A percentile compares a stretch with the other conserved stretches of the same genome.
phyloP scores from a whole-genome alignment of 1,284 basidiomycete genomes.

The Cutaneotrichosporon sp. region DNA sequence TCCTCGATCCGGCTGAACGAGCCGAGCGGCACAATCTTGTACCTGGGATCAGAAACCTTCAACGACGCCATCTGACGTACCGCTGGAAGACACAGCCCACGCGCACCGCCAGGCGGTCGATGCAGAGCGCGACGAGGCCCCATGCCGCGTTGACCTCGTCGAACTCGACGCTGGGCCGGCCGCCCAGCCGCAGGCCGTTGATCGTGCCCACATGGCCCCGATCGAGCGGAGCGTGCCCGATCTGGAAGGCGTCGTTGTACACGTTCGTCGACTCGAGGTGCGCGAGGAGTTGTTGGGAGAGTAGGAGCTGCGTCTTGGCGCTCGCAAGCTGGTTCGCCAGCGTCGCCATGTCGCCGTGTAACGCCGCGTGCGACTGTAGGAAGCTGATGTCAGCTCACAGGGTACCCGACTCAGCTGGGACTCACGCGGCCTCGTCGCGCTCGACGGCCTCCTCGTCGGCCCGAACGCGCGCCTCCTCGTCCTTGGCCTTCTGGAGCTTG shows the following conservation, averaged over 20 bases:
- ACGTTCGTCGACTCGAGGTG: slow-evolving; percentile 91
- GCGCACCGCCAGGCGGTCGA: slow-evolving; percentile 87
- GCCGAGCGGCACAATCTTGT: slow-evolving; percentile 85
- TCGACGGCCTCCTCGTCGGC: slow-evolving; percentile 71
- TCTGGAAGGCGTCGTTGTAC: slow-evolving; percentile 98
- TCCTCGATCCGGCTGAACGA: slow-evolving; percentile 90
- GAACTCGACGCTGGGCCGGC: slow-evolving; percentile 90
- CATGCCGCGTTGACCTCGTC: slow-evolving; percentile 98
- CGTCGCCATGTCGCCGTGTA: slow-evolving; percentile 26
- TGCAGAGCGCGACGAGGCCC: slow-evolving; percentile 89
- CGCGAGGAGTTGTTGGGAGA: slow-evolving; percentile 47
- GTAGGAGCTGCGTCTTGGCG: slow-evolving; percentile 45
- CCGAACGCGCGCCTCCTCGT: slow-evolving; percentile 71
- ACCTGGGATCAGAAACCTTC: slow-evolving; percentile 59
- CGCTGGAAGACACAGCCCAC: slow-evolving; percentile 82
- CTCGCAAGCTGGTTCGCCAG: slow-evolving; percentile 30
- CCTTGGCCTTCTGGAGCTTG: slow-evolving; percentile 70
- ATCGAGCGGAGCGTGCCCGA: slow-evolving; percentile 71
- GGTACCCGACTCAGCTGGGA: too few species aligned
- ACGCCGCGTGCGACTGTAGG: slow-evolving; percentile 34
- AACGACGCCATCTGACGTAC: slow-evolving; percentile 56
- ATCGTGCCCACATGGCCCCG: slow-evolving; percentile 76
- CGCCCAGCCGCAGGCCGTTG: slow-evolving; percentile 88
- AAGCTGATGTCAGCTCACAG: slow-evolving; percentile 56
- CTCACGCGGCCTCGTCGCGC: slow-evolving; percentile 66